Evolutionary conservation across 2,329 filamentous ascomycete genomes (phyloP).

Genomic region (Fusarium duplospermum): DNA sequence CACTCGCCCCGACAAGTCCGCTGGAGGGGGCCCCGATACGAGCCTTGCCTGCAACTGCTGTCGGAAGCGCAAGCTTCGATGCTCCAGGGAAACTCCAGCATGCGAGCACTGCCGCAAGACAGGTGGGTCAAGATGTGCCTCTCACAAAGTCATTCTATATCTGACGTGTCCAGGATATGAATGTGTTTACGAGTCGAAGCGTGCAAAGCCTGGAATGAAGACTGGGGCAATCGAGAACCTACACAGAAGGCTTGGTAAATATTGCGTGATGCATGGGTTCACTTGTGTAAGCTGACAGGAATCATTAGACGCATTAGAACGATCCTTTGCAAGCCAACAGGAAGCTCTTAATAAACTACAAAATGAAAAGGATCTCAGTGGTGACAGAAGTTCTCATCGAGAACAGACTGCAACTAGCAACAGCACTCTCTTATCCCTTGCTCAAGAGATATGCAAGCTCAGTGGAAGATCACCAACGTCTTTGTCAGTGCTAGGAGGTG

Average conservation of each 20-base stretch:
- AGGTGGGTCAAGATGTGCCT: neutral
- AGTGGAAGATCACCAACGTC: neutral
- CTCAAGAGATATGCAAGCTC: conserved; percentile 19
- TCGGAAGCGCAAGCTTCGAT: conserved; percentile 10
- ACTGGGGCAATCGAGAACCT: conserved; percentile 51
- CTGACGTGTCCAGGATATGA: neutral
- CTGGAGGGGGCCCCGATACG: neutral
- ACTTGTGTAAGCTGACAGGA: neutral
- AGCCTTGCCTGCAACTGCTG: conserved; percentile 9
- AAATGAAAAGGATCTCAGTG: neutral
- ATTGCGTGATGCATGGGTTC: neutral
- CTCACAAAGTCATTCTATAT: too few species aligned
- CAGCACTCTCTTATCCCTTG: conserved; percentile 19
- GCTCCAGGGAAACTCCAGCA: neutral
- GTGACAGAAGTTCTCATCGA: neutral
- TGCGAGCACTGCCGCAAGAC: conserved; percentile 13
- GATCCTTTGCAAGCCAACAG: conserved; percentile 27
- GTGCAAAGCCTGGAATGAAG: conserved; percentile 52
- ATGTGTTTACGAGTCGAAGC: conserved; percentile 33
- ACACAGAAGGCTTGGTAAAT: conserved; percentile 48
- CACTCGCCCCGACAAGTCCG: neutral
- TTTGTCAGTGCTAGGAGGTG: neutral
- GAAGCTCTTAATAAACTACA: conserved; percentile 7
- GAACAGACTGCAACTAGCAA: neutral
- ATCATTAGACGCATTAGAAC: conserved; percentile 23